Evolutionary conservation across 2,329 filamentous ascomycete species (phyloP), one percentile per base, ranked within the genome.

Genomic region (Colletotrichum destructivum): DNA sequence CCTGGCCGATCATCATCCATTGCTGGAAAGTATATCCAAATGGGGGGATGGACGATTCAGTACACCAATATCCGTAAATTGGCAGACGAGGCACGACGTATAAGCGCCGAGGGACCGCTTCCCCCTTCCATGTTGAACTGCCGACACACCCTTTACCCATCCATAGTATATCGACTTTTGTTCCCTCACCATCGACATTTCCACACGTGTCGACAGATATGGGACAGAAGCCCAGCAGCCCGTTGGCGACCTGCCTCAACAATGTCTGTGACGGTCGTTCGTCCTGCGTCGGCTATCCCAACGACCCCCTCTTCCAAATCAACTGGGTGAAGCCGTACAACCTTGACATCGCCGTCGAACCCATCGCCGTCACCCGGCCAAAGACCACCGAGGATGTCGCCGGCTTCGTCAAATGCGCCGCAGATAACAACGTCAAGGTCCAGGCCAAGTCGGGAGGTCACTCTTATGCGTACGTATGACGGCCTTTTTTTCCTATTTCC

Each of bases 401-500:
- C 1, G 85, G 81, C 23, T 87, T 89, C 16, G 84, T 92, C 49
- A 85, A 87, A 62, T 92, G 90, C 76, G 90, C 90, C 6, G 82
- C 77, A 2, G 73, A 84, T 31, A 81, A 83, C 69, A 81, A 81
- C 7, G 79, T 88, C 63, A 87, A 88, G 74, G 88, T 92, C 0
- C 89, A 92, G 76, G 87, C 90, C 26, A 88, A 85, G 74, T 90
- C 89, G 2, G 91, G 90, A 4, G 91, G 91, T 0, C 91, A 92
- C 75, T 92, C 89, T 0, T 93, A 90, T 73, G 90, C 83, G 87
- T 88, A 78, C 75, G 85, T 72, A 7, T 44, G 54, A 16, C 49
- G 23, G 13, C n/a, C 11, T 51, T 38, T 38, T 49, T 44, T 4
- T 8, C 16, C 54, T n/a, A n/a, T 31, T 40, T 44, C 31, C n/a